Base-by-base conservation (phyloP, 106 monocot species). In the Narthecium ossifragum region DNA sequence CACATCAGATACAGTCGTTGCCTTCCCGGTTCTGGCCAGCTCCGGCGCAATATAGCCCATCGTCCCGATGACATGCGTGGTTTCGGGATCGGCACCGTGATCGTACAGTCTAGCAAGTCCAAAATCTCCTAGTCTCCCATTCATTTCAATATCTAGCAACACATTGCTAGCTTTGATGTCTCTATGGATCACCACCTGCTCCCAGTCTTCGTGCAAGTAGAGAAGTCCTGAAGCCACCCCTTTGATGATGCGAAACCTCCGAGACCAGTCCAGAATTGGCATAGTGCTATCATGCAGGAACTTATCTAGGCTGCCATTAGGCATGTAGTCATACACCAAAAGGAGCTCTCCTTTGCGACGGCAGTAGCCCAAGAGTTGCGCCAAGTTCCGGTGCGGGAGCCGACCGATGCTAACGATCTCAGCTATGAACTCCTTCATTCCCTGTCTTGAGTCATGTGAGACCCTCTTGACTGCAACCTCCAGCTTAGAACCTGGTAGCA, bases 91-190 rank as follows among this genome's bases (percentile, higher is more conserved):
- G 45, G 60, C 18, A 18, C 18, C 18, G 43, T 43, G 43, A 43
- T 43, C 11, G 12, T 18, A 43, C 17, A 43, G 43, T 14, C 38
- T 26, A 1, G 59, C 69, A 5, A 69, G 60, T 6, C 60, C 69
- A 23, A 70, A 70, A 25, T 70, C 70, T 4, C 62, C 50, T n/a
- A 62, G 21, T 25, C 53, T 62, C 2, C 43, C 62, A 22, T 54
- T 70, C 15, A 69, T 3, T 8, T 70, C 43, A 6, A 27, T 49
- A 20, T 70, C 62, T 1, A 70, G 43, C 23, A 70, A 38, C 6
- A 57, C 57, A 33, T 67, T 67, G 67, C 57, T 48, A 13, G 57
- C 29, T 10, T 58, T 67, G 57, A 58, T 58, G 46, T 58, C 67
- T 13, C 67, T 45, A 57, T 67, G 67, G 26, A 59, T 23, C 1